Evolutionary conservation across 2,329 filamentous ascomycete genomes (phyloP).

Genomic region (Neonectria ditissima): DNA sequence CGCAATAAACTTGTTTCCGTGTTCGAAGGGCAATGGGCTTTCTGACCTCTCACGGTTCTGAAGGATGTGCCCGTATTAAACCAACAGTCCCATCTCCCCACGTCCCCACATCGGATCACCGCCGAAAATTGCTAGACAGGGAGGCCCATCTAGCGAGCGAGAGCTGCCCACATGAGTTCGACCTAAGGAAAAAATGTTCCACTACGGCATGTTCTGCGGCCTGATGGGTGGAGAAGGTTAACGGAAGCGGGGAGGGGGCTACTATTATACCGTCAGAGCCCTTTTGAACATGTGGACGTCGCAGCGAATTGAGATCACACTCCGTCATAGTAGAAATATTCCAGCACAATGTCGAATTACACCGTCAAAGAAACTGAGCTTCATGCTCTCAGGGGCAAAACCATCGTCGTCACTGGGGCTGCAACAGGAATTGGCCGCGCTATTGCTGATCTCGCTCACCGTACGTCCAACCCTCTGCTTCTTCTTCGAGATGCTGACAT

Average conservation of each 20-base stretch:
- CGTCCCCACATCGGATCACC: neutral
- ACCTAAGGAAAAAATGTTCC: constrained; percentile 99
- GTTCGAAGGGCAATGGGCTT: neutral
- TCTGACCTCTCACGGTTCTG: neutral
- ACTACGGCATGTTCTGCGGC: constrained; percentile 98
- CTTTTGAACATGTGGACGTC: too few species aligned
- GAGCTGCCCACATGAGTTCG: constrained; percentile 95
- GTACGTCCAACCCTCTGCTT: neutral
- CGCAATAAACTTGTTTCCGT: neutral
- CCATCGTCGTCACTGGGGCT: constrained; percentile 9
- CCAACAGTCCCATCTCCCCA: neutral
- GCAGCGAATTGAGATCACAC: neutral
- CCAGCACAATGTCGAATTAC: constrained; percentile 1
- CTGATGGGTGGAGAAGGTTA: too few species aligned
- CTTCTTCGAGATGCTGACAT: neutral
- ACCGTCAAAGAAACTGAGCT: neutral
- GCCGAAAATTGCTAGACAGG: constrained; percentile 13
- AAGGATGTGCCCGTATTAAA: neutral
- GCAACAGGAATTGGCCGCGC: constrained; percentile 20
- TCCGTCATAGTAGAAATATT: neutral
- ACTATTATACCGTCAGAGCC: too few species aligned
- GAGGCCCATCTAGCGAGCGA: constrained; percentile 84
- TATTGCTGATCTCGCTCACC: constrained; percentile 10
- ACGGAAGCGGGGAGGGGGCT: neutral
- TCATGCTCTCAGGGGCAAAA: constrained; percentile 2